Evolutionary conservation across 2,329 filamentous ascomycete species (phyloP), one percentile per base, ranked within the genome.

Genomic region (Trichoderma endophyticum): DNA sequence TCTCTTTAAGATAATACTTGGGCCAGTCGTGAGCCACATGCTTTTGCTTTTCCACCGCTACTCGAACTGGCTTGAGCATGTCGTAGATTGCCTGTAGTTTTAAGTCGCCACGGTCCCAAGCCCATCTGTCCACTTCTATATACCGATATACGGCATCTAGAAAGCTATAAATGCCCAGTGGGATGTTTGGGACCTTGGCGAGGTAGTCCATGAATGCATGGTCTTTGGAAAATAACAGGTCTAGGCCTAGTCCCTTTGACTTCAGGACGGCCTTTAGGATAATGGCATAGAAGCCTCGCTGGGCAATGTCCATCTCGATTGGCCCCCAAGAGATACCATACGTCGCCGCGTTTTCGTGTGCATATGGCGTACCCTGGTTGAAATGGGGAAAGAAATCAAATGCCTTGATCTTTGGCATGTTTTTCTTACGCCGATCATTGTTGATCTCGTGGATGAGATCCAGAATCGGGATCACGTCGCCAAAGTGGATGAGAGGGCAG

Each of bases 371-470:
- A 0, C 81, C 80, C 0, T 69, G 30, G 51, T 83, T 75, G 54
- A 77, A 83, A 2, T 74, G 54, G 0, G 81, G 81, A n/a, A 76
- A 79, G 51, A 82, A 82, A 30, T 83, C 81, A 2, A 83, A 74
- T 0, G 72, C 73, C 3, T 73, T 48, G 24, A 83, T 78, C 0
- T 59, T 28, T 0, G 78, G 71, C 3, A 72, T 28, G 0, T 34
- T 39, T 3, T 65, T 14, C 3, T 66, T 26, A 5, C 66, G 68
- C 0, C 81, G 77, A 3, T 74, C 56, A 14, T 43, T 7, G 57
- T 83, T 83, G 57, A 83, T 73, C 57, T 83, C 80, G 36, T 79
- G 68, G 24, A 83, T 81, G 3, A 82, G 71, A 65, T 83, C 81
- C 1, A 83, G 73, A 0, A 83, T 68, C 12, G 74, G 76, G 1